phyloP scores from a whole-genome alignment of 148 eudicot species.

The Chenopodium berlandieri region DNA sequence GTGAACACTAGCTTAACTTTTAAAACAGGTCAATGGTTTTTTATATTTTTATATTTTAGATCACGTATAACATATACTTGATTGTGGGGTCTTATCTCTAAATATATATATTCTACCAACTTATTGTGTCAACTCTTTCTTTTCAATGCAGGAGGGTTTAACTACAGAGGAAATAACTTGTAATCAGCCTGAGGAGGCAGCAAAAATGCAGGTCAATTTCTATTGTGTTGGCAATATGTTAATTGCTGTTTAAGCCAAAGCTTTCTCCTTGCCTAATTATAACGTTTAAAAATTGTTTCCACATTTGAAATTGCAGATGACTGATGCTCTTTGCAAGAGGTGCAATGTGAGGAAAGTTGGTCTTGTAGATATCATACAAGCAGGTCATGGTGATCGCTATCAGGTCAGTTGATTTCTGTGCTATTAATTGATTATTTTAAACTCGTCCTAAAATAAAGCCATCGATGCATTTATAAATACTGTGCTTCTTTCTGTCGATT shows the following conservation, averaged over 20 bases:
- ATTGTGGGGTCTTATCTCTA: not conserved
- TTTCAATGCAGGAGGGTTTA: conserved; percentile 64
- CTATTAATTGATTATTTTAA: not conserved
- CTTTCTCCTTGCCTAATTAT: not conserved
- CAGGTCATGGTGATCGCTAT: conserved; percentile 80
- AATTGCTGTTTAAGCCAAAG: not conserved
- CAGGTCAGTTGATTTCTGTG: conserved; percentile 46
- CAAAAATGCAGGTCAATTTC: conserved; percentile 60
- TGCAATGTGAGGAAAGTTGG: conserved; percentile 81
- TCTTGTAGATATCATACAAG: conserved; percentile 66
- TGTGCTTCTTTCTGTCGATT: not conserved
- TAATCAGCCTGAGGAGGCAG: conserved; percentile 80
- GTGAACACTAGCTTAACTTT: not conserved
- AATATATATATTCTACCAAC: not conserved
- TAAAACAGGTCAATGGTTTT: not conserved
- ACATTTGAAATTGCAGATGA: conserved; percentile 60
- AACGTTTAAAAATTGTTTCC: not conserved
- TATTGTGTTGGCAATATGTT: conserved; percentile 6
- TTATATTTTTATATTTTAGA: not conserved
- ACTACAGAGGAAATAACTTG: conserved; percentile 84
- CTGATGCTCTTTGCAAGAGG: conserved; percentile 94
- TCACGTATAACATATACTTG: not conserved
- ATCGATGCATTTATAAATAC: not conserved
- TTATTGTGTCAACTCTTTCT: conserved; percentile 4
- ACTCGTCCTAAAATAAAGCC: not conserved